A percentile compares a stretch with the other conserved stretches of the same genome.
Evolutionary conservation across 1,284 basidiomycete genomes (phyloP).

Genomic region (Irpex rosettiformis): DNA sequence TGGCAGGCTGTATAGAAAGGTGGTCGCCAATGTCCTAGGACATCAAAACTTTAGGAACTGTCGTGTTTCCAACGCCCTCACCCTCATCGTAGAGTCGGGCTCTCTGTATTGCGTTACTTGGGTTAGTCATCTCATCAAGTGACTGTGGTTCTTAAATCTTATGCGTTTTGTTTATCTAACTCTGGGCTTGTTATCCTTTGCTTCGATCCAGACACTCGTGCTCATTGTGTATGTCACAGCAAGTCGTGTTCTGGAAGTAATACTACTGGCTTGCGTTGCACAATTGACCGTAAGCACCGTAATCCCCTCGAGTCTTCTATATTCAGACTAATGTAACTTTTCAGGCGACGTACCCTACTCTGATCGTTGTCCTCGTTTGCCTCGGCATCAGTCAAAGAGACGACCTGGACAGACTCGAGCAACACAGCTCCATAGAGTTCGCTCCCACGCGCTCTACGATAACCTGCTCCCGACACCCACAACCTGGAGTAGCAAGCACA

Average conservation of each 20-base stretch:
- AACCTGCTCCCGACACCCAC: background rate
- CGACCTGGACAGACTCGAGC: background rate
- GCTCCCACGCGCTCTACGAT: background rate
- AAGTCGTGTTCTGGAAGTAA: background rate
- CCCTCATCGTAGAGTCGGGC: constrained; percentile 4
- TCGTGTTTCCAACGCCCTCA: background rate
- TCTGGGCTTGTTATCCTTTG: background rate
- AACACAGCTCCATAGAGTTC: background rate
- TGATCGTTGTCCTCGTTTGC: constrained; percentile 7
- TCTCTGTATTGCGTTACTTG: constrained; percentile 6
- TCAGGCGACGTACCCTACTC: constrained; percentile 7
- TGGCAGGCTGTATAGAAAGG: background rate
- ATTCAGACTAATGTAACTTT: background rate
- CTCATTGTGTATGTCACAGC: background rate
- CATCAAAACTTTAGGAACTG: background rate
- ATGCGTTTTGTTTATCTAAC: background rate
- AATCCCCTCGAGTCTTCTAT: background rate
- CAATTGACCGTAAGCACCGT: constrained; percentile 4
- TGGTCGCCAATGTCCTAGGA: background rate
- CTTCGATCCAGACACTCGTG: background rate
- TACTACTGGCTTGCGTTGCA: constrained; percentile 2
- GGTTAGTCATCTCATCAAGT: background rate
- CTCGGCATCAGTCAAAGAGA: background rate
- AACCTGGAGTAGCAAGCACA: no score
- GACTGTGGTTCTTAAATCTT: no score